Base-by-base conservation (phyloP, 768 basidiomycete genomes). In the Leccinum rimulosum region DNA sequence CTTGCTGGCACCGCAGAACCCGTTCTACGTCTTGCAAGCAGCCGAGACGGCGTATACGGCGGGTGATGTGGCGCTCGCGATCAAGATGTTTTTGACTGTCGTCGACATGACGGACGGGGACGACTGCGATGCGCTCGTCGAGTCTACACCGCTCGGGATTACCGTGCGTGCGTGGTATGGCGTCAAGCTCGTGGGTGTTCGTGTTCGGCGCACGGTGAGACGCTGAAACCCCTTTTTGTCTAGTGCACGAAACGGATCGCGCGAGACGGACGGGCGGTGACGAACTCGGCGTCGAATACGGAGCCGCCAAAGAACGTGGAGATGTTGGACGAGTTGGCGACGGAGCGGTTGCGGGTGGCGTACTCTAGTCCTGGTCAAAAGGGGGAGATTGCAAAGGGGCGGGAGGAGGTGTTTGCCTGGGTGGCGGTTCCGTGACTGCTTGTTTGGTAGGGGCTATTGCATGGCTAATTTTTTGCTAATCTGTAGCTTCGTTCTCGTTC, bases 31-130 rank as follows among this genome's bases (percentile, higher is more conserved):
- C 58, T 80, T 95, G n/a, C 88, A 88, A 63, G 87, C 86, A 52
- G 94, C 93, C 0, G 94, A 97, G 73, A 93, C 89, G 9, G 92
- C 91, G 0, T 94, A 91, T 68, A 91, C 91, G 0, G 79, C 85
- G 0, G 83, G 81, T 2, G 92, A 95, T 70, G 68, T 91, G 22
- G 82, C 88, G 0, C 77, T 93, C 8, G 85, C 93, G 2, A 76
- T 93, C 55, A 90, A 91, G 72, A 86, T 84, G 77, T 94, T 86
- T 76, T 82, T 95, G 7, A 77, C 86, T 31, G 86, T 84, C 0
- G 78, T 90, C 11, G 93, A 95, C 65, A 93, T 94, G 89, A 80
- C 80, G 3, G 86, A 87, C 38, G 76, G 75, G 6, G 85, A 84
- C 58, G 78, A 80, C 50, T 77, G 77, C 3, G 76, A 81, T 48